Base-by-base conservation (phyloP, 176 grass and related monocot species). In the Leersia perrieri region DNA sequence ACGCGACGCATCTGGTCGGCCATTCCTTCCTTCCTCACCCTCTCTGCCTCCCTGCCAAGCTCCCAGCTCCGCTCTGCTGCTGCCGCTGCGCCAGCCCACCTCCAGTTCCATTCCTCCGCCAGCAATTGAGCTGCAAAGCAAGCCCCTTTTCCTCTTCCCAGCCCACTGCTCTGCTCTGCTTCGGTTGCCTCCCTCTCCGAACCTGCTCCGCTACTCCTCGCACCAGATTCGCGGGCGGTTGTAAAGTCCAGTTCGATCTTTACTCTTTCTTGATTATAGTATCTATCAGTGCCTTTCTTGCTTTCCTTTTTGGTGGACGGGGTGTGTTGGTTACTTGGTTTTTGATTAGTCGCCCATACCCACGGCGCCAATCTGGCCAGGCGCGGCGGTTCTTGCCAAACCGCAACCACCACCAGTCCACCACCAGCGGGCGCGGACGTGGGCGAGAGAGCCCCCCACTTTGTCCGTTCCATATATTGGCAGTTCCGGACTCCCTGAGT, bases 341-440 rank as follows among this genome's bases (percentile, higher is more conserved):
- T 44, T 74, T 63, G 72, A 75, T 84, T 80, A 84, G 33, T 84
- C 35, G 63, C 70, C 82, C 76, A 53, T 57, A 33, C 77, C 30
- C 51, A 58, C 79, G 18, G 18, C 58, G 26, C 66, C 66, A 70
- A 66, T 49, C 75, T 61, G n/a, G n/a, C 23, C 16, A 70, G 29
- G 78, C 64, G 10, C 28, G 18, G 47, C 28, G 25, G 51, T 74
- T 70, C 63, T 88, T 55, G 67, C 75, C 75, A 55, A 64, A 62
- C 36, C 53, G 7, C 27, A 80, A 70, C 78, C 49, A 41, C 66
- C 33, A 38, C 1, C 23, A 22, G 64, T 15, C 78, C 49, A 41
- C 66, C 33, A 38, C 1, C 23, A 22, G 64, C 25, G 45, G 71
- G n/a, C n/a, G n/a, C 18, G 23, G 44, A 36, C 36, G 39, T 41